Percentiles rank a stretch among this genome's conserved stretches.
phyloP scores from a whole-genome alignment of 192 early-diverging fungal genomes.

The Coemansia sp. region DNA sequence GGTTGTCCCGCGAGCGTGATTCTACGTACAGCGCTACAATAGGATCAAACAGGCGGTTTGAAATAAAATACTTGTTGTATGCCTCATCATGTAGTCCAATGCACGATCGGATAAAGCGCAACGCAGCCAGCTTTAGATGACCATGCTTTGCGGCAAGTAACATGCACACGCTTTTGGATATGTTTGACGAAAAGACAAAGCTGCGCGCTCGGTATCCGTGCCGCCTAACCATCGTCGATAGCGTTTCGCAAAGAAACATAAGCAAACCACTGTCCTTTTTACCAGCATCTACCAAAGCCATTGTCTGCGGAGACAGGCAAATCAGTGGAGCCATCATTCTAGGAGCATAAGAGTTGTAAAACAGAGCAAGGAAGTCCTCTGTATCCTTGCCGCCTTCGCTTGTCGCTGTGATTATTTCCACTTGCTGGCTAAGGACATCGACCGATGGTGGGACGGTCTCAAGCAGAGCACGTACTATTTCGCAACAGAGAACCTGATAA shows the following conservation, averaged over 20 bases:
- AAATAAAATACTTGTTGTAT: conserved; percentile 73
- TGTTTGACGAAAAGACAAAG: conserved; percentile 65
- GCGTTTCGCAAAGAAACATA: conserved; percentile 67
- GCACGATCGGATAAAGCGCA: conserved; percentile 78
- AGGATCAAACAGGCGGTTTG: conserved; percentile 69
- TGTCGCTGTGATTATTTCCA: conserved; percentile 15
- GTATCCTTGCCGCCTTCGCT: conserved; percentile 56
- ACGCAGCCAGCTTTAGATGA: conserved; percentile 73
- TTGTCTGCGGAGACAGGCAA: conserved; percentile 42
- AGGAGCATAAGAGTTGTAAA: conserved; percentile 69
- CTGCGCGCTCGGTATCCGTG: conserved; percentile 79
- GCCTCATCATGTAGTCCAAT: conserved; percentile 81
- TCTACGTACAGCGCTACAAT: conserved; percentile 64
- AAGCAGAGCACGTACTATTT: conserved; percentile 73
- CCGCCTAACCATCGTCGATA: conserved; percentile 69
- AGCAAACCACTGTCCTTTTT: conserved; percentile 6
- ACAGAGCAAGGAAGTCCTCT: conserved; percentile 75
- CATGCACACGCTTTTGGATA: conserved; percentile 62
- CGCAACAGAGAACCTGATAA: conserved; percentile 68
- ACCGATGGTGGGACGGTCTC: conserved; percentile 55
- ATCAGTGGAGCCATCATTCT: conserved; percentile 68
- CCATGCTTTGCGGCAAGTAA: conserved; percentile 68
- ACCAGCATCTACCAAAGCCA: conserved; percentile 16
- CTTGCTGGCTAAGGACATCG: conserved; percentile 21
- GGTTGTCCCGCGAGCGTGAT: conserved; percentile 71